A percentile compares a stretch with the other conserved stretches of the same genome.
These are phyloP conservation scores for Albugo laibachii DNA, from an alignment of 352 stramenopile species.

Conservation along the genomic window DNA sequence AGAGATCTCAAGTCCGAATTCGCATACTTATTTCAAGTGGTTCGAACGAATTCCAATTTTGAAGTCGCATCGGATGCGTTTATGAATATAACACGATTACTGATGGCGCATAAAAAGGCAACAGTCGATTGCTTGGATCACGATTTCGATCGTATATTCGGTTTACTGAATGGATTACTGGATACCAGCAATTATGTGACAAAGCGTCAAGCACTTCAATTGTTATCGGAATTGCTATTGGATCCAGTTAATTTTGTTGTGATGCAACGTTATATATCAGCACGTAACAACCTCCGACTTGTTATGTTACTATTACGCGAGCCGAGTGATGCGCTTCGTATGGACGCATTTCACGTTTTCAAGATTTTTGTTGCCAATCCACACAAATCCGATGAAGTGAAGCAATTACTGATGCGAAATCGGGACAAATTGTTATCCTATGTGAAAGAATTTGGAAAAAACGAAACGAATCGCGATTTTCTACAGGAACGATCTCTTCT, in stretches of 20 bases:
- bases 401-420: constrained; percentile 51
- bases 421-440: constrained; percentile 57
- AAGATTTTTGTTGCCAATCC: constrained; percentile 80
- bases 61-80: constrained; percentile 70
- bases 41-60: constrained; percentile 63
- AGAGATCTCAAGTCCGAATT: constrained; percentile 38
- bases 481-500: constrained; percentile 51
- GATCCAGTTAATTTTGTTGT: constrained; percentile 54
- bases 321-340: constrained; percentile 46
- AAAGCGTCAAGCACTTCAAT: constrained; percentile 42
- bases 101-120: constrained; percentile 40
- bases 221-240: constrained; percentile 51
- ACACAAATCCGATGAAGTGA: constrained; percentile 53
- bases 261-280: constrained; percentile 61
- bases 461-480: constrained; percentile 49
- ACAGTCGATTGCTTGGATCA: constrained; percentile 26
- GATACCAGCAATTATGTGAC: constrained; percentile 50
- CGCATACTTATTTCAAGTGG: constrained; percentile 41
- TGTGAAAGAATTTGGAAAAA: constrained; percentile 55
- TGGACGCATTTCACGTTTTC: constrained; percentile 76
- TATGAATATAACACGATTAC: constrained; percentile 48
- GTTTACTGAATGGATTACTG: constrained; percentile 34
- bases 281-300: constrained; percentile 43
- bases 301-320: constrained; percentile 61
- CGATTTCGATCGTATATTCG: constrained; percentile 51